A percentile compares a stretch with the other conserved stretches of the same genome.
Conservation (phyloP, 2,329 filamentous ascomycete species). For the Paramyrothecium roridum region DNA sequence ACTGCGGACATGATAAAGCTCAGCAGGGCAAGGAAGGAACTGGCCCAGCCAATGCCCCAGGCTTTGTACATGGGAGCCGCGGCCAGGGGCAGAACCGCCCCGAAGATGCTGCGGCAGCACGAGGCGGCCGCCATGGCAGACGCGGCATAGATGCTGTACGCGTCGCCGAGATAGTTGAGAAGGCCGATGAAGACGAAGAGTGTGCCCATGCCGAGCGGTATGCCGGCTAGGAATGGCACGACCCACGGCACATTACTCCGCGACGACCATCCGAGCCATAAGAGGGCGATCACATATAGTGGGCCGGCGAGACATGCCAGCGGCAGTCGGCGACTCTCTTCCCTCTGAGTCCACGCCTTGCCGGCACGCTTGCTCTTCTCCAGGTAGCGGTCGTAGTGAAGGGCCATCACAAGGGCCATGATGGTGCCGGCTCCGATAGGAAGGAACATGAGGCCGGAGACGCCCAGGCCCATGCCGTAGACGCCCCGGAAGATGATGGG, state of each 20-base stretch:
- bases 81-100: neutral
- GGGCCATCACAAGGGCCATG: neutral
- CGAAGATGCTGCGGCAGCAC: slow-evolving; percentile 1
- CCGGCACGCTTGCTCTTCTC: neutral
- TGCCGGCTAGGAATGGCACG: neutral
- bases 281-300: neutral
- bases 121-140: neutral
- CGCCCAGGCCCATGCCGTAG: neutral
- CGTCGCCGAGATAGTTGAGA: slow-evolving; percentile 1
- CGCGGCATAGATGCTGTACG: neutral
- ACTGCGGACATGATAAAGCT: neutral
- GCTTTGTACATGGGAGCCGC: neutral
- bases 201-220: neutral
- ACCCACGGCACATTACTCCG: neutral
- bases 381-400: neutral
- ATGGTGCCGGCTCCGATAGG: neutral
- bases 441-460: neutral
- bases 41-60: slow-evolving; percentile 1
- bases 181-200: slow-evolving; percentile 1
- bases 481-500: neutral
- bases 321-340: neutral
- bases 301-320: neutral
- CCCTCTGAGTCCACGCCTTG: neutral
- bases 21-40: neutral
- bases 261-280: neutral